Base-by-base conservation (phyloP, 352 stramenopile genomes). In the Phytophthora constricta region DNA sequence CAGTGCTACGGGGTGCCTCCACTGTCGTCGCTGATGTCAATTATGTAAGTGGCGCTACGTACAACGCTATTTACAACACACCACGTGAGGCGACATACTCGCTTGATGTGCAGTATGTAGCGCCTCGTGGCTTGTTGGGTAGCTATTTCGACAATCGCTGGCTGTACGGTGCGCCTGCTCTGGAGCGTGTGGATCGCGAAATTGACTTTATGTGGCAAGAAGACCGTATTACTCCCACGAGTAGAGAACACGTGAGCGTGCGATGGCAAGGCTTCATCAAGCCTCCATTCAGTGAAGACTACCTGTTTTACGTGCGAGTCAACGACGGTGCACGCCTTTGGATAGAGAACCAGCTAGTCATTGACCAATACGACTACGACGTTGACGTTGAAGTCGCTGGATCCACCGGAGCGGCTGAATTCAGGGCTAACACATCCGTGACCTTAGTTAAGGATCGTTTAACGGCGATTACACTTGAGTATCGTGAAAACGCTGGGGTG, bases 141-240 rank as follows among this genome's bases (percentile, higher is more conserved):
- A 82, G 91, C 63, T 99, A 99, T 70, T 99, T 97, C 63, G 98
- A 97, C 70, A 99, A 99, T 68, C 85, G 95, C 0, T 99, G 96
- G 96, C 76, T 98, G 22, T 93, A 96, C 49, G 94, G 91, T 11
- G 76, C 79, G 5, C 86, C 96, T 5, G 82, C 90, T 23, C 37
- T 98, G 1, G 85, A 84, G 41, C 86, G 96, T 17, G 70, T 99
- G 2, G 97, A 99, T 67, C 42, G 70, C 9, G 64, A 74, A 4
- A 85, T 99, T 50, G 83, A 98, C 65, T 99, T 99, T 68, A 63
- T 78, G 3, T 99, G 97, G 96, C 68, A 80, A 16, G 59, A 68
- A 46, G 84, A 95, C 46, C 80, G 90, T 20, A 91, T 99, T 58
- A 98, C 93, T 1, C 80, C 84, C 13, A 98, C 90, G 1, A 96